Percentiles rank a stretch among this genome's conserved stretches.
Conservation (phyloP, 768 basidiomycete genomes). For the Boletus pseudopeckii region DNA sequence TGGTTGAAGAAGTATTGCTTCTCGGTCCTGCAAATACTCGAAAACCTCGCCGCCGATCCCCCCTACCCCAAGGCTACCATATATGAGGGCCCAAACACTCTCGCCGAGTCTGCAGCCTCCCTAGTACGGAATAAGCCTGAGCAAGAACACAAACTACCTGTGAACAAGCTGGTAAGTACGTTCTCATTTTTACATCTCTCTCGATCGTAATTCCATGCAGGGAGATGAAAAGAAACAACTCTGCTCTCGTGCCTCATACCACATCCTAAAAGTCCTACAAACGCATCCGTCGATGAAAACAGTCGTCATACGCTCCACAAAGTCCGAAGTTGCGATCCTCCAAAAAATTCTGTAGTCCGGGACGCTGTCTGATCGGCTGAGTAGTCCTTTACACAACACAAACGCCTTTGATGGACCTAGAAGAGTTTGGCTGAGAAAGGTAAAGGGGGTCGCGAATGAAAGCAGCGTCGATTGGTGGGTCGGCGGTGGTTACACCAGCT, state of each 20-base stretch:
- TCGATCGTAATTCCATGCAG: constrained; percentile 34
- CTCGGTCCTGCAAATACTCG: constrained; percentile 82
- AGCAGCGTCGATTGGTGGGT: too few species aligned
- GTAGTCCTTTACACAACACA: too few species aligned
- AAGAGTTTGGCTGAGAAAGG: too few species aligned
- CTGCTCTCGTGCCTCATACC: constrained; percentile 86
- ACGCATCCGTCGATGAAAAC: constrained; percentile 90
- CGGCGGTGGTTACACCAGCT: too few species aligned
- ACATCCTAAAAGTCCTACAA: constrained; percentile 86
- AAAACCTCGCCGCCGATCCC: constrained; percentile 84
- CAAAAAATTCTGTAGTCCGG: too few species aligned
- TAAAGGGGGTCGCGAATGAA: too few species aligned
- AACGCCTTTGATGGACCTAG: too few species aligned
- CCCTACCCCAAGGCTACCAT: constrained; percentile 51
- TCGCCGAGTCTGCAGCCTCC: constrained; percentile 72
- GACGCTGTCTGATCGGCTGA: too few species aligned
- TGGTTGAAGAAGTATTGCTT: constrained; percentile 98
- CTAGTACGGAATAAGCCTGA: constrained; percentile 91
- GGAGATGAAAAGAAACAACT: constrained; percentile 87
- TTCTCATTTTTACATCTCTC: neutral
- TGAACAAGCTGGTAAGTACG: constrained; percentile 82
- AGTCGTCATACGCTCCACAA: constrained; percentile 79
- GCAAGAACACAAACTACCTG: constrained; percentile 95
- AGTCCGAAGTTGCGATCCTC: too few species aligned
- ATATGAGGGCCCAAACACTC: constrained; percentile 83